Evolutionary conservation across 2,329 filamentous ascomycete species (phyloP).

Genomic region (Rosellinia necatrix): DNA sequence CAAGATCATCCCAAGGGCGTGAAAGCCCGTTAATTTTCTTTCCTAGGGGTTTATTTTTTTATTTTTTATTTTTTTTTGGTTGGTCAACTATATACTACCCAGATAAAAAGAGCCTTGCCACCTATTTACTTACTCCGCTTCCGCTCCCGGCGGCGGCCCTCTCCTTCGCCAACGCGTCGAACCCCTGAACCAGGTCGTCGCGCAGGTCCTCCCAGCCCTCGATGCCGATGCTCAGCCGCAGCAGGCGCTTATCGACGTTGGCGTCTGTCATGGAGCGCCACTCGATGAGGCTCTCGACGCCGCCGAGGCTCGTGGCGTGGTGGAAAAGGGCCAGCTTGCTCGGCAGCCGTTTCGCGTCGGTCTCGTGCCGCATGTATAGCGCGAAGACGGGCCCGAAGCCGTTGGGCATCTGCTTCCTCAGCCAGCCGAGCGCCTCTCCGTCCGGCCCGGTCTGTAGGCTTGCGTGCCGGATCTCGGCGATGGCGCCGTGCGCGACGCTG

Average conservation of each 20-base stretch:
- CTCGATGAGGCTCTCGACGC: conserved; percentile 94
- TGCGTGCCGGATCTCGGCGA: conserved; percentile 73
- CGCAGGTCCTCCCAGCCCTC: conserved; percentile 86
- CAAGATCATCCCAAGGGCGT: no score
- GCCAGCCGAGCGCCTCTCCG: conserved; percentile 57
- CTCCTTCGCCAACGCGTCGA: conserved; percentile 57
- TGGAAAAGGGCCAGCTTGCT: conserved; percentile 83
- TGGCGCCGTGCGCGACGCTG: conserved; percentile 54
- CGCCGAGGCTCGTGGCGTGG: conserved; percentile 91
- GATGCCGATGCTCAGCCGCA: conserved; percentile 84
- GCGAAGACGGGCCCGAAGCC: conserved; percentile 91
- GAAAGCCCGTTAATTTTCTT: no score
- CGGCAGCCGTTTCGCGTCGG: conserved; percentile 70
- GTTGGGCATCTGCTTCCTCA: conserved; percentile 85
- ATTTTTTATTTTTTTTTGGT: background rate
- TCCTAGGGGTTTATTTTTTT: no score
- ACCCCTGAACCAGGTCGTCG: conserved; percentile 71
- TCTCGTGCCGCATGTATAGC: conserved; percentile 65
- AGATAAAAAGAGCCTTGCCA: no score
- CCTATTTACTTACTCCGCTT: no score
- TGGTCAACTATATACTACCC: no score
- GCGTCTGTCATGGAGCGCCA: conserved; percentile 90
- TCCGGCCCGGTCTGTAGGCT: conserved; percentile 66
- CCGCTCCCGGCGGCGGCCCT: no score
- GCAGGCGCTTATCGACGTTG: conserved; percentile 69